Evolutionary conservation across 2,329 filamentous ascomycete species (phyloP).

Genomic region (Dothideomycetidae sp.): DNA sequence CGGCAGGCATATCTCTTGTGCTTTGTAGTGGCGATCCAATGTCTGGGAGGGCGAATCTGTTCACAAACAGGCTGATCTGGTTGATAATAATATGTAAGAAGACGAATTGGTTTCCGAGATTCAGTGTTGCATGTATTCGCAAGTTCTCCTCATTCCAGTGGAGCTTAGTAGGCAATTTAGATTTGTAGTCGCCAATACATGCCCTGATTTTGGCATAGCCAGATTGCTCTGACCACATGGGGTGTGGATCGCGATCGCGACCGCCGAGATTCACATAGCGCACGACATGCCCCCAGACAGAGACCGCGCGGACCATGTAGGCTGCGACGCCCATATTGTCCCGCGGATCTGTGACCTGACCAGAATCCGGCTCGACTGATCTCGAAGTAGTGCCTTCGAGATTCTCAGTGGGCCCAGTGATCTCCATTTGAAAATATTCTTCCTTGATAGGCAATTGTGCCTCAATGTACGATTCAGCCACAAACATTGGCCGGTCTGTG

Average conservation of each 20-base stretch:
- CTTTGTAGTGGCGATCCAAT: conserved; percentile 42
- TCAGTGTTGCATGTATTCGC: conserved; percentile 68
- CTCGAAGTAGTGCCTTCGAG: conserved; percentile 57
- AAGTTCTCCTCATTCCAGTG: conserved; percentile 70
- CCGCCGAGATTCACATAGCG: conserved; percentile 84
- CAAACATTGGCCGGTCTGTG: conserved; percentile 79
- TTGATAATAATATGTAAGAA: conserved; percentile 84
- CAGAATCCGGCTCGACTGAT: conserved; percentile 47
- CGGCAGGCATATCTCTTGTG: conserved; percentile 56
- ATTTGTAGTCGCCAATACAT: conserved; percentile 56
- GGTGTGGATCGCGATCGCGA: conserved; percentile 58
- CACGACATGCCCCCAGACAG: conserved; percentile 80
- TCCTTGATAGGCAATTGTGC: conserved; percentile 88
- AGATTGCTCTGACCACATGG: conserved; percentile 74
- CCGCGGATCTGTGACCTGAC: conserved; percentile 49
- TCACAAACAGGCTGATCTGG: conserved; percentile 80
- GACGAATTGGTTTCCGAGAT: conserved; percentile 78
- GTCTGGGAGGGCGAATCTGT: conserved; percentile 66
- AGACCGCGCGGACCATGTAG: conserved; percentile 72
- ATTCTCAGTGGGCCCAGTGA: conserved; percentile 74
- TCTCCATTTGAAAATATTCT: conserved; percentile 77
- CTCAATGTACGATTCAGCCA: conserved; percentile 75
- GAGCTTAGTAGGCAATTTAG: conserved; percentile 55
- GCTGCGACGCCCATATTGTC: conserved; percentile 91
- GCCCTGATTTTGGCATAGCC: conserved; percentile 56